Base-by-base conservation (phyloP, 768 basidiomycete genomes). In the Russula compacta region DNA sequence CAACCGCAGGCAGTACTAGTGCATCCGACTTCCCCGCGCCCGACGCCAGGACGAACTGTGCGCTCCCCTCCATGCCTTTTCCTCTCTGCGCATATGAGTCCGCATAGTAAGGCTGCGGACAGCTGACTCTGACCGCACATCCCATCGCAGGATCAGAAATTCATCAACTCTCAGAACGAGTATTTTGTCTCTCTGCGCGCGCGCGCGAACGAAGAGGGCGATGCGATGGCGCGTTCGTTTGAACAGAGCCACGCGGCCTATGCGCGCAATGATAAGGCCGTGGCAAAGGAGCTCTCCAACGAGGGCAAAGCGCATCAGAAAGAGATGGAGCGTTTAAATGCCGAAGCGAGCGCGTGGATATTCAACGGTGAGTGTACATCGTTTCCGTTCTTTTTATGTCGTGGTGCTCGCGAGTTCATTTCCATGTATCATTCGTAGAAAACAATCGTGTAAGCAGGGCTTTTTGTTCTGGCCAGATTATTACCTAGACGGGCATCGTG, bases 301-400 rank as follows among this genome's bases (percentile, higher is more conserved):
- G 68, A 92, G 71, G 95, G 93, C 17, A 91, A 92, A 71, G 76
- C 77, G 43, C 89, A 95, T 70, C 82, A 90, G 71, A 72, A 77
- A 5, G 80, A 82, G 68, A 94, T 95, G 87, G 85, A 88, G 64
- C 71, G 79, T 51, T 72, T 92, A 63, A 93, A 98, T 71, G 79
- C 79, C 60, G 74, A 94, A 71, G 95, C 95, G 2, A 84, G 86
- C 61, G 82, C 86, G 53, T 95, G 89, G 89, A 95, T 98, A 64
- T 98, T 86, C 72, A 72, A 76, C 64, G 84, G 90, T 89, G 63
- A 53, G 82, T 51, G 17, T 29, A 29, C 24, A 29, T 29, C 24
- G 24, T 32, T 12, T 42, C 12, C 19, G 0, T 46, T 15, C n/a
- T 35, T 19, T 32, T 11, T 53, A 36, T 14, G 11, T 19, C 11